Percentiles rank a stretch among this genome's conserved stretches.
Evolutionary conservation across 164 flowering plant genomes (phyloP).

Genomic region (Pachysandra terminalis): DNA sequence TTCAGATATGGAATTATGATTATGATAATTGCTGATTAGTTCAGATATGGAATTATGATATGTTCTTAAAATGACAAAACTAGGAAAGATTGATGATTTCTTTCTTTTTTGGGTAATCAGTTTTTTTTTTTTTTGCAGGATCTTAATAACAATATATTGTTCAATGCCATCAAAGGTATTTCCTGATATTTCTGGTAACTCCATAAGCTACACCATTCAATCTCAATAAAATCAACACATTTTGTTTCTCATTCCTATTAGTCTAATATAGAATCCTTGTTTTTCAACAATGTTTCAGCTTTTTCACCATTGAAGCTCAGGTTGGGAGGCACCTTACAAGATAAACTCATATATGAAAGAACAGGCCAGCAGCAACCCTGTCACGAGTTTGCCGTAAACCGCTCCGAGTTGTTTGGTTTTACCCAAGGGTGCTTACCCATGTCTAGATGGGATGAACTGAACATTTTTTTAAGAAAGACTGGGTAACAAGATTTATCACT

Average conservation of each 20-base stretch:
- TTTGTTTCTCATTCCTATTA: background rate
- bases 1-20: background rate
- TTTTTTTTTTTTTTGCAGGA: constrained; percentile 43
- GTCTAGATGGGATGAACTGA: constrained; percentile 85
- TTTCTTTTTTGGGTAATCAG: background rate
- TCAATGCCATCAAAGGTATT: constrained; percentile 84
- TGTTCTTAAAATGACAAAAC: no score
- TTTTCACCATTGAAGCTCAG: constrained; percentile 87
- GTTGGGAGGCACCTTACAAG: constrained; percentile 87
- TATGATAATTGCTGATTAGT: background rate
- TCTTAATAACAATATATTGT: constrained; percentile 50
- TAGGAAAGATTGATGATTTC: no score
- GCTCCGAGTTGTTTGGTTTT: constrained; percentile 65
- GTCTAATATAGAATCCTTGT: background rate
- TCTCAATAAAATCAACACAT: background rate
- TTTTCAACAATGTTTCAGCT: constrained; percentile 36
- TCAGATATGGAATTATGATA: background rate
- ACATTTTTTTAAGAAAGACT: constrained; percentile 56
- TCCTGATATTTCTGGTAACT: background rate
- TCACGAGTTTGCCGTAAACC: constrained; percentile 36
- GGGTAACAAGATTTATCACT: constrained; percentile 39
- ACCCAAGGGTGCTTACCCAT: constrained; percentile 77
- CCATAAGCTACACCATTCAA: background rate
- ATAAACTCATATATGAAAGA: constrained; percentile 61
- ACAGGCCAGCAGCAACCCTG: constrained; percentile 44